Base-by-base conservation (phyloP, 306 rosid species). In the Begonia loranthoides region DNA sequence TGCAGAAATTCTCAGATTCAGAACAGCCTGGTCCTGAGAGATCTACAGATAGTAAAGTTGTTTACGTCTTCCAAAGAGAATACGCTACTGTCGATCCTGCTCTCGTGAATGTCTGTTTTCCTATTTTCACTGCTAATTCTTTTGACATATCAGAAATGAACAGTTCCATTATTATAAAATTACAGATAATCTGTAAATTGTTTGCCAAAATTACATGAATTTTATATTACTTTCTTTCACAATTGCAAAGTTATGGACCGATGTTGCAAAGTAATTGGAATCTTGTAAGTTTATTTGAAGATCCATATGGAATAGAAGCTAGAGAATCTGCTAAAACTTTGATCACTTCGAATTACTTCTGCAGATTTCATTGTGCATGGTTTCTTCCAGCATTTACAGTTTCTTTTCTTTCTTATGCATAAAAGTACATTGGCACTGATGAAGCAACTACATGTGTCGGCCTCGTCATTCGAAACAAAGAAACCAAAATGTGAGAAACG, bases 401-500 rank as follows among this genome's bases (percentile, higher is more conserved):
- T 57, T 43, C 8, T 4, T 45, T 11, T n/a, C 47, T 24, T 13
- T 47, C 48, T 60, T 13, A 63, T 54, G 41, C 59, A 7, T 13
- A 10, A 70, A 57, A 89, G 95, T 82, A 61, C 76, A 76, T 76
- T 68, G 97, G 97, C 75, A 85, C 95, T 19, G 95, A 89, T 69
- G 97, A 89, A 80, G 97, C 95, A 62, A 89, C 97, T 19, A 89
- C 95, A 5, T 89, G 97, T 48, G 80, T 89, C 13, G 87, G 94
- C 52, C 54, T 89, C 66, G 94, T 73, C 55, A 77, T 89, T 50
- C 73, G 85, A 46, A 85, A 77, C 65, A 76, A 49, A 21, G 54
- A 52, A 66, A 89, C 59, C 66, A 84, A 90, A 78, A 77, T 72
- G 97, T 85, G 74, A 80, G 90, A 74, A 10, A 43, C 15, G 2